These are phyloP conservation scores for Pilasporangium apinafurcum DNA, from an alignment of 352 stramenopile species.

Conservation along the genomic window DNA sequence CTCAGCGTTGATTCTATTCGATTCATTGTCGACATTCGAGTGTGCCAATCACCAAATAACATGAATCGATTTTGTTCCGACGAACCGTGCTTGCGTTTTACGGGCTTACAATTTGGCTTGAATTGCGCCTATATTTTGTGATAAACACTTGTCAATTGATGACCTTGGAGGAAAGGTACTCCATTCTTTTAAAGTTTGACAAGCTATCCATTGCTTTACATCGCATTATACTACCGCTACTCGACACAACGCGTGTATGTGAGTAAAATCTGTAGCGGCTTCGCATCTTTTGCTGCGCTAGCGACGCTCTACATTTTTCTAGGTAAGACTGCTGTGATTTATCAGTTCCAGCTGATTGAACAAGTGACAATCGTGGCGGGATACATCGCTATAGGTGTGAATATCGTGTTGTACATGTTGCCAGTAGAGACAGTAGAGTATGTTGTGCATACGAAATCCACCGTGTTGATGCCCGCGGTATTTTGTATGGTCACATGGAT, in stretches of 20 bases:
- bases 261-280: constrained; percentile 37
- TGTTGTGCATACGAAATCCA: constrained; percentile 45
- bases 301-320: constrained; percentile 47
- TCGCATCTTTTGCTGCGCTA: too few relatives aligned
- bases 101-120: too few relatives aligned
- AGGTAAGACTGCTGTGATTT: constrained; percentile 15
- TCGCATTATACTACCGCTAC: constrained; percentile 40
- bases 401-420: constrained; percentile 59
- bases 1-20: too few relatives aligned
- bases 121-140: too few relatives aligned
- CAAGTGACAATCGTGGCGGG: constrained; percentile 25
- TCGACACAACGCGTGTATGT: constrained; percentile 24
- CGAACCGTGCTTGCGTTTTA: too few relatives aligned
- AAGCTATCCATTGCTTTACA: too few relatives aligned
- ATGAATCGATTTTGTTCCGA: too few relatives aligned
- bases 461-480: constrained; percentile 43
- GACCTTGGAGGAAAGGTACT: too few relatives aligned
- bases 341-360: constrained; percentile 16
- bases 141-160: too few relatives aligned
- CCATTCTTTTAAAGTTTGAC: too few relatives aligned
- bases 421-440: constrained; percentile 48
- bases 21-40: too few relatives aligned
- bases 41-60: too few relatives aligned
- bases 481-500: constrained; percentile 50
- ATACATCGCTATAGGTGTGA: constrained; percentile 40